These are phyloP conservation scores for Pythium chondricola DNA, from an alignment of 352 stramenopile species.

Conservation along the genomic window DNA sequence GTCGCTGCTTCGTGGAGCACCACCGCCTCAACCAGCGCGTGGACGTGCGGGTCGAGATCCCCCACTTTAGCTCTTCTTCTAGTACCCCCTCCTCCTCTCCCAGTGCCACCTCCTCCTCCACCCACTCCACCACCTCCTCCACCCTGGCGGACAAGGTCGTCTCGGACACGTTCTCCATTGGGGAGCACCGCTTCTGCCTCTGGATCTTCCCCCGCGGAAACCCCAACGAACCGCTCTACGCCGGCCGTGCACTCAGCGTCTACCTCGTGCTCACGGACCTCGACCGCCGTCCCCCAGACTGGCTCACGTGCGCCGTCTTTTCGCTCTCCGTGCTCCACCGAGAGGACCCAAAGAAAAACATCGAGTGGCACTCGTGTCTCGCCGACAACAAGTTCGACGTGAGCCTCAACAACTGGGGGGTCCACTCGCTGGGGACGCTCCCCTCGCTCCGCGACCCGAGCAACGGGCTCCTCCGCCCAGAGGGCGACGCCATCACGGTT, in stretches of 20 bases:
- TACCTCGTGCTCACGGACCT: slow-evolving; percentile 80
- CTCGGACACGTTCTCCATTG: slow-evolving; percentile 66
- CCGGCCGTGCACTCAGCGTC: slow-evolving; percentile 56
- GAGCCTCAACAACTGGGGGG: slow-evolving; percentile 74
- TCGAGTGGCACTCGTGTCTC: slow-evolving; percentile 79
- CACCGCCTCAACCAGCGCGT: slow-evolving; percentile 40
- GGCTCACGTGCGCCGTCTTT: slow-evolving; percentile 78
- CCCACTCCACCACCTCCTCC: too few species aligned
- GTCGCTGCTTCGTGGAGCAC: slow-evolving; percentile 53
- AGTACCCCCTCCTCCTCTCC: too few species aligned
- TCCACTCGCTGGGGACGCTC: slow-evolving; percentile 66
- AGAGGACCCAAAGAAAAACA: slow-evolving; percentile 28
- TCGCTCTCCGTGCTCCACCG: slow-evolving; percentile 61
- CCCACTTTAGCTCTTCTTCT: slow-evolving; percentile 42
- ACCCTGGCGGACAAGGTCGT: slow-evolving; percentile 57
- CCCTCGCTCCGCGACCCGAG: slow-evolving; percentile 42
- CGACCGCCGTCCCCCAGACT: slow-evolving; percentile 37
- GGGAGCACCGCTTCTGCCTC: slow-evolving; percentile 67
- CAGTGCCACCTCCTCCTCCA: too few species aligned
- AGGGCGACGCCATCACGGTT: slow-evolving; percentile 45
- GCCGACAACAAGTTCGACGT: slow-evolving; percentile 79
- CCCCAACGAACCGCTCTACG: slow-evolving; percentile 68
- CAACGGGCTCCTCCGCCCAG: slow-evolving; percentile 35
- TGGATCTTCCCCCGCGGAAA: slow-evolving; percentile 82
- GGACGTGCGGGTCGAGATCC: slow-evolving; percentile 49